phyloP scores from a whole-genome alignment of 75 land plant species.

The Pinus tabuliformis region DNA sequence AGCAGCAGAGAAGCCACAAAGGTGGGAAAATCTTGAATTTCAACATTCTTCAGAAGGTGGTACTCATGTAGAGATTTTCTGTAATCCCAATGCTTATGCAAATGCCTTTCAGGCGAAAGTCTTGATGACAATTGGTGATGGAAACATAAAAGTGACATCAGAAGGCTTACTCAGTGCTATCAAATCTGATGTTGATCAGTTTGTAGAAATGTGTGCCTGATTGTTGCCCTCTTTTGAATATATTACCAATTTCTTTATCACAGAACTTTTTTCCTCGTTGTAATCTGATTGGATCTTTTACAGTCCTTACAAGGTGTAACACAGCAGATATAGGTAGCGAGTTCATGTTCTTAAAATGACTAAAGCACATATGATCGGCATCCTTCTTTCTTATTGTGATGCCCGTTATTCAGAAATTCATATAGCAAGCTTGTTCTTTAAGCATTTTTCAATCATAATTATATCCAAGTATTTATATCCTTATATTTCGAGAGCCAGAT shows the following conservation, averaged over 20 bases:
- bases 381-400: no score
- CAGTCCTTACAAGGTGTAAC: not conserved
- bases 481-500: no score
- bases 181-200: slow-evolving; percentile 41
- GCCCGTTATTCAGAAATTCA: no score
- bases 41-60: slow-evolving; percentile 29
- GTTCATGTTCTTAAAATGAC: no score
- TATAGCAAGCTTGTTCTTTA: no score
- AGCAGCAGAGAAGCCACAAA: slow-evolving; percentile 24
- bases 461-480: no score
- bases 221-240: slow-evolving; percentile 6
- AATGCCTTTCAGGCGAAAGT: slow-evolving; percentile 48
- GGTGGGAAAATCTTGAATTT: slow-evolving; percentile 45
- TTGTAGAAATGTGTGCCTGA: slow-evolving; percentile 21
- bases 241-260: not conserved
- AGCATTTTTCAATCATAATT: no score
- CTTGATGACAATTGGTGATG: slow-evolving; percentile 35
- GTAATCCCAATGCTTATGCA: slow-evolving; percentile 49
- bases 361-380: no score
- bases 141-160: slow-evolving; percentile 23
- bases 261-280: not conserved
- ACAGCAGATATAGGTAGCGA: not conserved
- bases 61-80: slow-evolving; percentile 32
- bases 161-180: slow-evolving; percentile 42
- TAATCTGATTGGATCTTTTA: not conserved